Conservation (phyloP, 1,284 basidiomycete genomes). For the Marasmius oreades region DNA sequence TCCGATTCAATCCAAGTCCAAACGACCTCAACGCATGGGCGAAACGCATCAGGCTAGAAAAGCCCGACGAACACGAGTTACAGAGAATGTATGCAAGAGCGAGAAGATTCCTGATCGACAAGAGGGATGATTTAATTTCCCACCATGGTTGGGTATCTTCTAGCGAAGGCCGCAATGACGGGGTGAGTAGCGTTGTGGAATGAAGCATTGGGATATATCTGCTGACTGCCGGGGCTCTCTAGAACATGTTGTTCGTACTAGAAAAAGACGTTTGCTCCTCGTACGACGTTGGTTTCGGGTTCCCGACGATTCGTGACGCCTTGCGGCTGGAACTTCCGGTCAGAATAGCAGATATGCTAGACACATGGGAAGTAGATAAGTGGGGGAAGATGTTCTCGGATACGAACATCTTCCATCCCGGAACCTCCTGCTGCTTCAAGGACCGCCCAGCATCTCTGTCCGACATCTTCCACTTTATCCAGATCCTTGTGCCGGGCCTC, state of each 20-base stretch:
- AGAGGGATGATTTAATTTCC: not conserved
- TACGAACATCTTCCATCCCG: not conserved
- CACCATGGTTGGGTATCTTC: not conserved
- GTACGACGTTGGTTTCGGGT: not conserved
- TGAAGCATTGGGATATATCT: not conserved
- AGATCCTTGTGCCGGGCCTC: not conserved
- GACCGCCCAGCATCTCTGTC: not conserved
- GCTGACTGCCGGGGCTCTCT: not conserved
- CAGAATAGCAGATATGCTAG: not conserved
- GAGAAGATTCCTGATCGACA: not conserved
- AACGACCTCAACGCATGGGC: not conserved
- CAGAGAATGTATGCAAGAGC: not conserved
- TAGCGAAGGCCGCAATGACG: too few relatives aligned
- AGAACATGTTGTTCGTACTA: not conserved
- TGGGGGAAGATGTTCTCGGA: not conserved
- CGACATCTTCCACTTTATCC: not conserved
- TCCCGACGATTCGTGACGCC: not conserved
- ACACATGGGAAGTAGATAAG: not conserved
- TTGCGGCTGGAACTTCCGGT: not conserved
- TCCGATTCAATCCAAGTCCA: not conserved
- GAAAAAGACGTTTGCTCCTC: not conserved
- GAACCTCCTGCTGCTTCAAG: not conserved
- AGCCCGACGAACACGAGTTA: not conserved
- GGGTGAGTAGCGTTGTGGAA: too few relatives aligned
- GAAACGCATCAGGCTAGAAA: not conserved